phyloP scores from a whole-genome alignment of 148 eudicot genomes.

The Silene latifolia region DNA sequence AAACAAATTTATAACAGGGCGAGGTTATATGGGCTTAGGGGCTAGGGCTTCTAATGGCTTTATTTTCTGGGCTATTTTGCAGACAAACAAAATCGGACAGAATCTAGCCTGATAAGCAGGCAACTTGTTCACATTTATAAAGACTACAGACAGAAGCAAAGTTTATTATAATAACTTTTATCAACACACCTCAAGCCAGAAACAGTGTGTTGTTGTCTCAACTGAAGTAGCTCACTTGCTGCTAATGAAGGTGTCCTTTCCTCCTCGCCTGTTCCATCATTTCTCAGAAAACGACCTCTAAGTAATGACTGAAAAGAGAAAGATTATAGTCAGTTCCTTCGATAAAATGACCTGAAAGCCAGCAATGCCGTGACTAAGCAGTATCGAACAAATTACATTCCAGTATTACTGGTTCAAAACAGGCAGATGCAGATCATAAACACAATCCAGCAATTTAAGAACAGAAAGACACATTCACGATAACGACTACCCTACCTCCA shows the following conservation, averaged over 20 bases:
- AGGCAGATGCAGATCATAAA: slow-evolving; percentile 4
- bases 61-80: not conserved
- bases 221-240: slow-evolving; percentile 73
- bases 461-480: slow-evolving; percentile 4
- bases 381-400: not conserved
- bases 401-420: not conserved
- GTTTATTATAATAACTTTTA: not conserved
- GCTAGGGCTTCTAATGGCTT: not conserved
- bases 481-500: not conserved
- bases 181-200: slow-evolving; percentile 80
- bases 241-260: slow-evolving; percentile 83
- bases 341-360: not conserved
- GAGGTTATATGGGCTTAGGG: not conserved
- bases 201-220: slow-evolving; percentile 91
- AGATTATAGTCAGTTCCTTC: slow-evolving; percentile 10
- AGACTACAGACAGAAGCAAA: slow-evolving; percentile 2
- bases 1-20: not conserved
- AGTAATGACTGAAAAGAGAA: slow-evolving; percentile 66
- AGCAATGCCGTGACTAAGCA: not conserved
- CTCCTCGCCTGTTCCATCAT: slow-evolving; percentile 74
- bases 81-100: not conserved
- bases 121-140: not conserved
- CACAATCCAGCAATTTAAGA: not conserved
- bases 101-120: not conserved
- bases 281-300: slow-evolving; percentile 94